Evolutionary conservation across 345 rosid genomes (phyloP), one percentile per base, ranked within the genome.

Genomic region (Streptanthus diversifolius): DNA sequence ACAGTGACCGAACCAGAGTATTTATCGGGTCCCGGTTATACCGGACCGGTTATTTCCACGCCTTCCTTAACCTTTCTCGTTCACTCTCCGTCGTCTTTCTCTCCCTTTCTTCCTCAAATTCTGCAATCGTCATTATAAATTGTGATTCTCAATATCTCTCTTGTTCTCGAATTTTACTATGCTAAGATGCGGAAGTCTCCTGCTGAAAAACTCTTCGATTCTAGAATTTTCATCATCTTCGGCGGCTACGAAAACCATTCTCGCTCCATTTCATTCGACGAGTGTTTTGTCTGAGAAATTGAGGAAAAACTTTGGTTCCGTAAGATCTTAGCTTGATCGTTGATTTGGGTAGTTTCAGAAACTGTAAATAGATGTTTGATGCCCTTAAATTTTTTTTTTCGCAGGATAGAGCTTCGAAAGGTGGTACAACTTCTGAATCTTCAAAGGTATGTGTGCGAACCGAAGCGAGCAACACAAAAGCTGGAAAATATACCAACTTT

Each of bases 281-380:
- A 41, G 54, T 55, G 80, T 76, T 30, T 10, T 76, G 24, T 76
- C 80, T 70, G 80, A 70, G 9, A 76, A 70, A 70, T 27, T 66
- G 15, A 63, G 30, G 29, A 71, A 22, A 5, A 8, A 32, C 3
- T 70, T 32, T 48, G 80, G 66, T 65, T 77, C 80, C 10, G 76
- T 76, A 76, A 69, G 75, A 69, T 68, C 48, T 41, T 27, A 17
- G 6, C 44, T 14, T 8, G 2, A 24, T 12, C 18, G 0, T 21
- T 33, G 53, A 27, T 43, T 27, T 43, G 39, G 32, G 21, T 54
- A 10, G 5, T 25, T 2, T 52, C 57, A 52, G 30, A 25, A 52
- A 53, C 5, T 9, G 7, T 8, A 36, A n/a, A 39, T 51, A 40
- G 10, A 39, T 30, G 1, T 53, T 63, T 54, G 27, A 41, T 52